These are phyloP conservation scores for Fusarium sp. DNA, from an alignment of 2,329 filamentous ascomycete genomes.

Conservation along the genomic window DNA sequence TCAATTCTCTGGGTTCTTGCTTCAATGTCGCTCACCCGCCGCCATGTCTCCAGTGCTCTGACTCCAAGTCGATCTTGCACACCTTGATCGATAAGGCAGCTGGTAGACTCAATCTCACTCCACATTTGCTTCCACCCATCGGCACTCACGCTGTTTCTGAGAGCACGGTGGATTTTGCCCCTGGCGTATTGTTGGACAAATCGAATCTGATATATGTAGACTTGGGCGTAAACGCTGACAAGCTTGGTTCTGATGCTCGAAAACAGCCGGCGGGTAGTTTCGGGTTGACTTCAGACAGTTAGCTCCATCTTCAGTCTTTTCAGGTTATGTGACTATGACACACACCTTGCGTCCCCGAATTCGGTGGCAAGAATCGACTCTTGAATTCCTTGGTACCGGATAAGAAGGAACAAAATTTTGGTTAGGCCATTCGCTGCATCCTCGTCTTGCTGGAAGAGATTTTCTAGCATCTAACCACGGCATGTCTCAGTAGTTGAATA, in stretches of 20 bases:
- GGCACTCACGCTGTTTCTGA: neutral
- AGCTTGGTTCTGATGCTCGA: constrained; percentile 2
- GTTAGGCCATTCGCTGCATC: constrained; percentile 8
- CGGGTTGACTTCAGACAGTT: neutral
- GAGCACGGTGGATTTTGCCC: neutral
- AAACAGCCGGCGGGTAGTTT: neutral
- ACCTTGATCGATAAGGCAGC: neutral
- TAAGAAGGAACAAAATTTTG: constrained; percentile 4
- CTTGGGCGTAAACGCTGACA: constrained; percentile 5
- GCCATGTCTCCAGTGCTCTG: neutral
- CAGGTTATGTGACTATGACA: neutral
- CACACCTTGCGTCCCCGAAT: neutral
- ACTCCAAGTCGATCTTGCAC: neutral
- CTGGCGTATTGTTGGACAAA: constrained; percentile 9
- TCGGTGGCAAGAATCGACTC: neutral
- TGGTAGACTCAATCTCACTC: constrained; percentile 4
- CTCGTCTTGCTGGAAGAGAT: neutral
- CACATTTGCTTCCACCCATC: constrained; percentile 8
- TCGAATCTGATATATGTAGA: constrained; percentile 9
- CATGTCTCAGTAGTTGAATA: neutral
- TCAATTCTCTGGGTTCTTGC: neutral
- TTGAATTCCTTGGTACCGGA: constrained; percentile 10
- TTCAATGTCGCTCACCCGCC: neutral
- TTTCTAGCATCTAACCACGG: constrained; percentile 3
- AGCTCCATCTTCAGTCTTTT: neutral